Conservation (phyloP, 2,329 filamentous ascomycete species). For the Microascus cirrosus region DNA sequence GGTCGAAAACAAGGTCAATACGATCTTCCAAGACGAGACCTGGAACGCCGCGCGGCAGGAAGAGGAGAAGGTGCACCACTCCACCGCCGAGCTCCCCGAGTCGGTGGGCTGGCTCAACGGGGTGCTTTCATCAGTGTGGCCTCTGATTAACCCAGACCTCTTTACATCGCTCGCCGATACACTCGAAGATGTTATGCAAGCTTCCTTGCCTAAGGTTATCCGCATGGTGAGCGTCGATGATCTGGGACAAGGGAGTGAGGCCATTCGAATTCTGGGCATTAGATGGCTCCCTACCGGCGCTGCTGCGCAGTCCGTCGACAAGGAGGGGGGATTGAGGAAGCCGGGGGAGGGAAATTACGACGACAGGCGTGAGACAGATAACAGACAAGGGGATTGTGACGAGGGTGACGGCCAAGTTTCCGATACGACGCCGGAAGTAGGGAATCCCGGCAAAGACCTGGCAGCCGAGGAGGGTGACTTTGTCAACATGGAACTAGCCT, state of each 20-base stretch:
- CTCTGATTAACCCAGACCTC: constrained; percentile 89
- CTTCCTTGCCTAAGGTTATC: constrained; percentile 79
- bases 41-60: constrained; percentile 1
- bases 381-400: constrained; percentile 78
- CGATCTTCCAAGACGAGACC: not conserved
- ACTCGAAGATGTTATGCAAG: constrained; percentile 80
- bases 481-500: constrained; percentile 69
- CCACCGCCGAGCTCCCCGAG: constrained; percentile 1
- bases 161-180: constrained; percentile 88
- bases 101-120: constrained; percentile 71
- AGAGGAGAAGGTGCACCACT: not conserved
- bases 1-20: not conserved
- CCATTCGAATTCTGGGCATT: constrained; percentile 77
- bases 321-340: constrained; percentile 67
- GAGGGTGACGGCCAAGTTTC: constrained; percentile 78
- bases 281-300: constrained; percentile 50
- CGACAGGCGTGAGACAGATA: constrained; percentile 23
- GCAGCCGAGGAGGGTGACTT: constrained; percentile 70
- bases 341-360: too few relatives aligned
- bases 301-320: constrained; percentile 18
- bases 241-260: constrained; percentile 87
- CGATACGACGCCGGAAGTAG: constrained; percentile 69
- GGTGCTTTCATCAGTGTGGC: constrained; percentile 74
- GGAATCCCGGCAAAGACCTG: constrained; percentile 63
- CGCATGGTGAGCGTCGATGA: constrained; percentile 93